Evolutionary conservation across 352 stramenopile genomes (phyloP), one percentile per base, ranked within the genome.

Genomic region (Globisporangium takayamanum): DNA sequence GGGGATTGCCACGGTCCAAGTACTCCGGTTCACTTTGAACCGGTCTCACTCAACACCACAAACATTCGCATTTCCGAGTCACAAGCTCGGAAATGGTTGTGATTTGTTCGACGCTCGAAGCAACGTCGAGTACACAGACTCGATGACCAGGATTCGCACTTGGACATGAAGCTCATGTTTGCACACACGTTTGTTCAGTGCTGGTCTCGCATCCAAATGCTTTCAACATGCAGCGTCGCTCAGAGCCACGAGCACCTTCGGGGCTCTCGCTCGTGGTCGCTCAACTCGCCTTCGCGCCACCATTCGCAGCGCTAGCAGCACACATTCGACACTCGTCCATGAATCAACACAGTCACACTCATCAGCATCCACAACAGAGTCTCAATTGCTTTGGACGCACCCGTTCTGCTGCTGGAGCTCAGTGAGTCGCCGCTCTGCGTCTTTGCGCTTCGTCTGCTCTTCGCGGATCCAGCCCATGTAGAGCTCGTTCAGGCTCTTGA

Each of bases 391-490:
- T 14, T 22, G 11, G 10, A 57, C 61, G 28, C 47, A 67, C 63
- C 56, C 53, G 7, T 14, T 62, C 52, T 78, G 59, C 68, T 75
- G 57, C 68, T 73, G 67, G n/a, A 87, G 60, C 50, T 78, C 62
- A 0, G 67, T 59, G 46, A 92, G 41, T 50, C 86, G 80, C 22
- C 76, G 67, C 63, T 92, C 78, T 2, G 72, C 72, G 39, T 65
- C 69, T 72, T 88, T 88, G 37, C 82, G 79, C 63, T 92, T 92
- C 22, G 63, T 72, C 62, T 90, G 80, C 67, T 94, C 84, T 42
- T 91, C 76, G 20, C 78, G 78, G 62, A 94, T 87, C 84, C 84
- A 94, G 14, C 73, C 69, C 81, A 90, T 91, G 68, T 92, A 94
- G 60, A 92, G 61, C 7, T 89, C 76, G 55, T 89, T 89, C 51